These are phyloP conservation scores for Ceratorhiza oryzae-sativae DNA, from an alignment of 1,284 basidiomycete species.

Conservation along the genomic window DNA sequence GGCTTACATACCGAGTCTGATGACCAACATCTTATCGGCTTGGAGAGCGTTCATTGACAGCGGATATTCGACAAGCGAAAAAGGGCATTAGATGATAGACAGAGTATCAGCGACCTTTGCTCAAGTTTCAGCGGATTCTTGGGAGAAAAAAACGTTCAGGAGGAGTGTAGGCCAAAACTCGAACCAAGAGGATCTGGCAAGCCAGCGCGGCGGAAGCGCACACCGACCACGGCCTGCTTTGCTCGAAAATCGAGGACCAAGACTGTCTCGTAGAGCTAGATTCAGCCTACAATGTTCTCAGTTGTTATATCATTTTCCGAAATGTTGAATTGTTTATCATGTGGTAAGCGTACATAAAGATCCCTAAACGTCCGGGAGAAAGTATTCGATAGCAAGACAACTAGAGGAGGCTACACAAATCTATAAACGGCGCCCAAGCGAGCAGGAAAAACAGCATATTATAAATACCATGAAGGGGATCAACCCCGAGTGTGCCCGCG, in stretches of 20 bases:
- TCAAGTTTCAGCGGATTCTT: neutral
- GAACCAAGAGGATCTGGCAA: no score
- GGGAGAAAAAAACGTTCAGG: no score
- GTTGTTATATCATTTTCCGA: no score
- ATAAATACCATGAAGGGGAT: neutral
- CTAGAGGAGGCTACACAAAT: neutral
- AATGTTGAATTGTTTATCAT: no score
- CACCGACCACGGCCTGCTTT: no score
- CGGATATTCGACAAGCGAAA: neutral
- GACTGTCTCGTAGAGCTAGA: no score
- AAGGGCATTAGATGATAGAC: neutral
- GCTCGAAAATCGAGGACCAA: no score
- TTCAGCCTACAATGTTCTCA: no score
- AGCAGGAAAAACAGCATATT: neutral
- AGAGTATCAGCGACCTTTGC: neutral
- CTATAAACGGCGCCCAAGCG: conserved; percentile 2
- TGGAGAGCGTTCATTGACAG: neutral
- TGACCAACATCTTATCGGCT: neutral
- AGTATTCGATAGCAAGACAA: neutral
- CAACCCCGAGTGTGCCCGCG: neutral
- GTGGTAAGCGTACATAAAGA: neutral
- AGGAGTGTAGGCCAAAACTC: no score
- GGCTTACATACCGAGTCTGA: neutral
- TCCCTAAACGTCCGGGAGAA: neutral
- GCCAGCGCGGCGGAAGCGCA: no score